Conservation (phyloP, 805 yeast species). For the Zygotorulaspora sp. region DNA sequence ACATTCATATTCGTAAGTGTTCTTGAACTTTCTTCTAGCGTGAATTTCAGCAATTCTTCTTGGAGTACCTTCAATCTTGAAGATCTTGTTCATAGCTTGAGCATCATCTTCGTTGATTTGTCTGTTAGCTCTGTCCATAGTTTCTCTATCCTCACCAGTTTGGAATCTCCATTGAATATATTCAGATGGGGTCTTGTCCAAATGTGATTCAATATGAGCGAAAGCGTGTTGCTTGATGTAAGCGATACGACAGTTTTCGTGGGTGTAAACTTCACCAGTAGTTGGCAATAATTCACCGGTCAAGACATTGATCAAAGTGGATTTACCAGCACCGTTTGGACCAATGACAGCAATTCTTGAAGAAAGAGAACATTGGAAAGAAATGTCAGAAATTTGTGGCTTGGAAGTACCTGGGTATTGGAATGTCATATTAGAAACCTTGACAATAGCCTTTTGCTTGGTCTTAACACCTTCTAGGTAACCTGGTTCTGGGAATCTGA, state of each 20-base stretch:
- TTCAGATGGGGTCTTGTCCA: conserved; percentile 99
- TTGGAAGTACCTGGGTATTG: conserved; percentile 98
- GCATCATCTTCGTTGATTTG: conserved; percentile 96
- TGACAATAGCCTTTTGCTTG: conserved; percentile 99
- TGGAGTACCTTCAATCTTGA: conserved; percentile 97
- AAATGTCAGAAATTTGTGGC: conserved; percentile 88
- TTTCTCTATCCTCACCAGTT: conserved; percentile 99
- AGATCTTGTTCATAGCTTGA: conserved; percentile 98
- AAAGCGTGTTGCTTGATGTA: conserved; percentile 99
- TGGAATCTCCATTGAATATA: conserved; percentile 99
- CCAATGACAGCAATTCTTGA: conserved; percentile 99
- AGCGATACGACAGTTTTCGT: conserved; percentile 99
- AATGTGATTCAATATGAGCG: conserved; percentile 97
- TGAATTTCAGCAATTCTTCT: conserved; percentile 94
- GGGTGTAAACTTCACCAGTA: conserved; percentile 96
- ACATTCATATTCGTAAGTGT: conserved; percentile 99
- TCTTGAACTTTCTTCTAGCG: conserved; percentile 99
- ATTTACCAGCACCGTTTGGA: conserved; percentile 99
- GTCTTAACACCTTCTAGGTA: conserved; percentile 99
- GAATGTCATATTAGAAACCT: conserved; percentile 96
- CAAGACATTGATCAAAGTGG: conserved; percentile 96
- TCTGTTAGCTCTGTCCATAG: conserved; percentile 99
- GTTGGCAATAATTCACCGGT: conserved; percentile 99
- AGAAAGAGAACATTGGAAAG: conserved; percentile 98
- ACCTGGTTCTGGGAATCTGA: conserved; percentile 99